Base-by-base conservation (phyloP, 73 alveolate species). In the Paramecium pentaurelia region DNA sequence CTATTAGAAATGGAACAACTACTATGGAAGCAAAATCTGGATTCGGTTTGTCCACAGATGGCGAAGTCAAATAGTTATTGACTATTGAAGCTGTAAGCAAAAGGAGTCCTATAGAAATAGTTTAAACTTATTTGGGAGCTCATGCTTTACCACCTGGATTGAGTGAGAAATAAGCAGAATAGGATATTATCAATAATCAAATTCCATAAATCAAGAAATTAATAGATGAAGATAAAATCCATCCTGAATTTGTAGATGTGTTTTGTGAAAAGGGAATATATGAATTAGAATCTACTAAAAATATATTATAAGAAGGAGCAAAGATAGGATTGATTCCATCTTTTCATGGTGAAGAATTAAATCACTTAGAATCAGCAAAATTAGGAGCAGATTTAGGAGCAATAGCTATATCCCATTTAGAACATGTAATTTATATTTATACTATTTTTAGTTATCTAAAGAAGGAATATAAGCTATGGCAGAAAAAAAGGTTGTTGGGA, bases 321-420 rank as follows among this genome's bases (percentile, higher is more conserved):
- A 60, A 84, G 5, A 54, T 51, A 25, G 97, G 97, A 45, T 83
- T 94, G 70, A 92, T 60, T 7, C 86, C 92, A 0, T 49, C 93
- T 11, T 59, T 94, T 38, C 97, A 94, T 94, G 97, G 95, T 0
- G 97, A 94, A 27, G 97, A 94, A 51, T 91, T 94, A 9, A 92
- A 92, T 37, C 93, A 92, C 47, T 92, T 93, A 16, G 92, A 77
- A 42, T 86, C 95, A 37, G 92, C 93, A 7, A 86, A 45, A 27
- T 22, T 94, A 89, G 97, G 94, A 40, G 97, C 92, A 11, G 93
- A 83, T 25, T 8, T 94, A 32, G 70, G 70, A 10, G 94, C 94
- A 3, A 89, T 77, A 32, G 77, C 97, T 18, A 93, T 93, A 16
- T 86, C 86, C 7, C 97, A 94, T 80, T 49, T 94, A 34, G 94